These are phyloP conservation scores for Sphaceloma murrayae DNA, from an alignment of 2,329 filamentous ascomycete genomes.

Conservation along the genomic window DNA sequence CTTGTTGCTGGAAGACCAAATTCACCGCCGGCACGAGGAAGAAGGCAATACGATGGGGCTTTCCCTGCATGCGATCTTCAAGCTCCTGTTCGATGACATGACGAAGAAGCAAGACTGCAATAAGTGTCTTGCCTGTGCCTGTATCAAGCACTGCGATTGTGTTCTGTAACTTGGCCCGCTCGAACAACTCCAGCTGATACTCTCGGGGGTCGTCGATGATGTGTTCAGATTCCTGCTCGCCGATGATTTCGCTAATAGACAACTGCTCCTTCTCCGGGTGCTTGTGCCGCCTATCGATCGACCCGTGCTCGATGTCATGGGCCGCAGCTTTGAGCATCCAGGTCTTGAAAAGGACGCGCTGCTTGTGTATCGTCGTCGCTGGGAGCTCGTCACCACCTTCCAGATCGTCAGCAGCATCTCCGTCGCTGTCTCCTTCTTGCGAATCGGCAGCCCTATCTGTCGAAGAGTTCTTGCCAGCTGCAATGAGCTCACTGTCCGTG, in stretches of 20 bases:
- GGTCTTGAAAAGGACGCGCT: conserved; percentile 35
- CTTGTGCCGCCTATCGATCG: conserved; percentile 29
- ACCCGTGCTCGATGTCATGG: conserved; percentile 33
- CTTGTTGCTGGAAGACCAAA: conserved; percentile 80
- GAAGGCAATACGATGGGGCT: conserved; percentile 60
- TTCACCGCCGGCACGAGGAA: conserved; percentile 84
- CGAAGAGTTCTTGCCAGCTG: too few relatives aligned
- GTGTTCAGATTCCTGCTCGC: conserved; percentile 41
- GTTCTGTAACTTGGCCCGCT: conserved; percentile 74
- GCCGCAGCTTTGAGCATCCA: conserved; percentile 39
- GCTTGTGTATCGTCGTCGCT: conserved; percentile 23
- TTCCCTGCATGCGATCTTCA: conserved; percentile 53
- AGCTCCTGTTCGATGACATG: conserved; percentile 70
- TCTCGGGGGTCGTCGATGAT: conserved; percentile 74
- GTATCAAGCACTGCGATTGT: conserved; percentile 90
- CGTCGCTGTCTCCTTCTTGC: too few relatives aligned
- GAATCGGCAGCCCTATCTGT: too few relatives aligned
- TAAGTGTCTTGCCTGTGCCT: conserved; percentile 94
- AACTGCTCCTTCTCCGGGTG: conserved; percentile 38
- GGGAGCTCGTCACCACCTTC: conserved; percentile 15
- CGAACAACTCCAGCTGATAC: conserved; percentile 87
- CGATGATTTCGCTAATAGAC: conserved; percentile 45
- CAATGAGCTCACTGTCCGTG: too few relatives aligned
- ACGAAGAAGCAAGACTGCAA: conserved; percentile 74
- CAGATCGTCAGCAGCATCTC: conserved; percentile 22